Base-by-base conservation (phyloP, 345 rosid species). In the Jatropha curcas region DNA sequence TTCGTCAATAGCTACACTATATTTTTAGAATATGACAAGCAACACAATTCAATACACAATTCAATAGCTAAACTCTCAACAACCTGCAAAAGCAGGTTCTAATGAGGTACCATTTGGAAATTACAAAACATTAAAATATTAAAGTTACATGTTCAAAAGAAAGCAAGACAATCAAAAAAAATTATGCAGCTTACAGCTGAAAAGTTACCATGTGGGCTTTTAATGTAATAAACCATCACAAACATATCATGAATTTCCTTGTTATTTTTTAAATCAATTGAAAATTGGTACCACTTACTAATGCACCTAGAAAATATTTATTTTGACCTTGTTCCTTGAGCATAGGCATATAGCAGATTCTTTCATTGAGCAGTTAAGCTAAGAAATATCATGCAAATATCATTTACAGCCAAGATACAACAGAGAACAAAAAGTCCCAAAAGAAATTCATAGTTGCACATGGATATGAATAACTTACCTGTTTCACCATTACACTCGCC, bases 401-500 rank as follows among this genome's bases (percentile, higher is more conserved):
- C 16, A 57, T 27, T 20, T 56, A 19, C 16, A 33, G 25, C 31
- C 33, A 34, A 45, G 24, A 50, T 27, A 9, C 8, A 7, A 7
- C 12, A 31, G 27, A 48, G 53, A 34, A 34, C 61, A 67, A 17
- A n/a, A 55, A 43, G 63, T 67, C 51, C n/a, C 2, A 24, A 57
- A 28, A 59, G 13, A 22, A 58, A 20, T 37, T 1, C 0, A 51
- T 16, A 48, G 55, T 45, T 22, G 60, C 27, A 57, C 3, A 11
- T 53, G 46, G 71, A 65, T 57, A 43, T 57, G 66, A 43, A n/a
- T 34, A 17, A 59, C 73, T 68, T 80, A 86, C 97, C 90, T 79
- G 86, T 50, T 87, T 87, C 84, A 87, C 76, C 80, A 89, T 80
- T 33, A 87, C 82, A 74, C 81, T 80, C 27, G 82, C 90, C 63